Base-by-base conservation (phyloP, 2,329 filamentous ascomycete genomes). In the Rosellinia necatrix region DNA sequence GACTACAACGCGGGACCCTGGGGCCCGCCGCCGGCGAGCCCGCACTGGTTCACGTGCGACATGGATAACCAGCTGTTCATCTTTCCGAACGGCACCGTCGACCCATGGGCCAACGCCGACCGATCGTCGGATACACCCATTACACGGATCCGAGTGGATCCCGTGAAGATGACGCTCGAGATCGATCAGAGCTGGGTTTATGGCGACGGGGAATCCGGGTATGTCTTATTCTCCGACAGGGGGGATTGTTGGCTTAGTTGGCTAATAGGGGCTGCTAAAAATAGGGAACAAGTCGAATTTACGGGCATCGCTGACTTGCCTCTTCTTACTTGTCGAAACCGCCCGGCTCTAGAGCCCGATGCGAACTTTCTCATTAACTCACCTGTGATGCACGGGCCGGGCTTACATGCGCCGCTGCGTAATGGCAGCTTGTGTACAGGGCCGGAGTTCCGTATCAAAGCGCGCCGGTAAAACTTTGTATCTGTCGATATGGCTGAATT, bases 1-100 rank as follows among this genome's bases (percentile, higher is more conserved):
- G 30, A 56, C 38, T 56, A 56, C 32, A 46, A 50, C 12, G 32
- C 53, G 5, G 53, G 53, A 1, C 53, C 53, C 8, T 37, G 6
- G 17, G 52, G 44, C 6, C 47, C 53, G 2, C 53, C 53, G 7
- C 53, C 53, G 1, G 4, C 30, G 8, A 50, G 46, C 12, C 53
- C 53, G 7, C 53, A 56, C 15, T 50, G 46, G 46, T 56, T 56
- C 15, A 50, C 40, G 12, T 56, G 53, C 27, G 53, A 50, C 34
- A 34, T 50, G 21, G 6, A 49, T 8, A 17, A 50, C 30, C 53
- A 56, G 19, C 17, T 56, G 13, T 56, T 56, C 34, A 56, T 56
- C 13, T 56, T 22, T 15, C 46, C 47, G 12, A 46, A 46, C 21
- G 46, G 53, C 12, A 40, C 32, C 13, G 3, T 43, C 10, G 38